Conservation (phyloP, 208 protist genomes). For the Crithidia bombi region DNA sequence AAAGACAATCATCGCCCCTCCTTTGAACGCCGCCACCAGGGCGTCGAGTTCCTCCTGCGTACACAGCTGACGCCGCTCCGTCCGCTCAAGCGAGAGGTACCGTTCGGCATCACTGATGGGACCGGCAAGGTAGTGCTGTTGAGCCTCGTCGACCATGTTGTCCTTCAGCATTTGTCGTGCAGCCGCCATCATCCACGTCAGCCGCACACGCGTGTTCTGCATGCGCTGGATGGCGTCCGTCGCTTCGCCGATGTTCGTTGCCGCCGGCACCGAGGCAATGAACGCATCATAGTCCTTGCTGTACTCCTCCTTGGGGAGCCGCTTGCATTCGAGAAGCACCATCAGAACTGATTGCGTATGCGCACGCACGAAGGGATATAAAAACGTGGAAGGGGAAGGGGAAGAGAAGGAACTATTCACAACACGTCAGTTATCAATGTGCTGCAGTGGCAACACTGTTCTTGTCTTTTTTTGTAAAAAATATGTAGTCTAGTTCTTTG, state of each 20-base stretch:
- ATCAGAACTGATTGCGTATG: constrained; percentile 37
- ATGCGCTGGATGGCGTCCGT: constrained; percentile 77
- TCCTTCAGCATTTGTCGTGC: constrained; percentile 86
- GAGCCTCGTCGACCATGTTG: constrained; percentile 50
- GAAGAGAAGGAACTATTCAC: not conserved
- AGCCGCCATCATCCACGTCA: constrained; percentile 85
- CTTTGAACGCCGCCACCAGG: constrained; percentile 76
- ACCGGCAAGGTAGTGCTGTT: constrained; percentile 73
- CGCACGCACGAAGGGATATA: not conserved
- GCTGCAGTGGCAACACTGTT: too few species aligned
- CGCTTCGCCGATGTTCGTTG: constrained; percentile 77
- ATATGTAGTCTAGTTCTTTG: too few species aligned
- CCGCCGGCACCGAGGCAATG: constrained; percentile 53
- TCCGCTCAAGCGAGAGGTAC: constrained; percentile 80
- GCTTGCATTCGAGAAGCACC: constrained; percentile 92
- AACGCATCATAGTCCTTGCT: constrained; percentile 91
- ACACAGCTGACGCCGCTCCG: constrained; percentile 55
- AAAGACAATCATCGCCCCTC: constrained; percentile 88
- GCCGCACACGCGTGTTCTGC: constrained; percentile 88
- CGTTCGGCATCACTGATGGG: constrained; percentile 74
- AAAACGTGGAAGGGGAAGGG: not conserved
- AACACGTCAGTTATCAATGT: too few species aligned
- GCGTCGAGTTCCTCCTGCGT: constrained; percentile 74
- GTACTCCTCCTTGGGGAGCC: constrained; percentile 91
- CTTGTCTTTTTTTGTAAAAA: too few species aligned